Conservation (phyloP, 202 grass and related monocot species). For the Dendrocalamus latiflorus region DNA sequence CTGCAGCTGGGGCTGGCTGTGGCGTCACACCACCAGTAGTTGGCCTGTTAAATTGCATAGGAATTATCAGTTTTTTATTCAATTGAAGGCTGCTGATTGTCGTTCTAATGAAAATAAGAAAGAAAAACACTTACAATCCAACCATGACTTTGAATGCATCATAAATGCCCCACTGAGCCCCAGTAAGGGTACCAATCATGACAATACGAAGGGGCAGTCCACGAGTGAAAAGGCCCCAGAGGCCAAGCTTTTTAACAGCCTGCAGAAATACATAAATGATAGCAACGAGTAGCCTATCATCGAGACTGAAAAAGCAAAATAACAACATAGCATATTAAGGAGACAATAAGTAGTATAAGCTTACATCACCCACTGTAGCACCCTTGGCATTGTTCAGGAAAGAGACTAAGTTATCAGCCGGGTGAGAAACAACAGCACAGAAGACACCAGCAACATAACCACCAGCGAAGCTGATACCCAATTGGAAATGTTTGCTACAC, state of each 20-base stretch:
- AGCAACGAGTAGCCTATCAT: background rate
- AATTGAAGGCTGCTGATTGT: background rate
- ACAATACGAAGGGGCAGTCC: conserved; percentile 72
- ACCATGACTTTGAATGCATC: conserved; percentile 83
- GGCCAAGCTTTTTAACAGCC: conserved; percentile 72
- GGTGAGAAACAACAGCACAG: conserved; percentile 56
- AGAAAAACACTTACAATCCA: conserved; percentile 59
- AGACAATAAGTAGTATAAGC: conserved; percentile 5
- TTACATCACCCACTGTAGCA: conserved; percentile 71
- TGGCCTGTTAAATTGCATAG: conserved; percentile 26
- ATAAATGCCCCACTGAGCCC: conserved; percentile 68
- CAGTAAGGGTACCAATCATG: conserved; percentile 77
- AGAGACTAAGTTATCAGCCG: conserved; percentile 68
- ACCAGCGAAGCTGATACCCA: conserved; percentile 77
- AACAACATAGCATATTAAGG: background rate
- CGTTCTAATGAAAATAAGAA: background rate
- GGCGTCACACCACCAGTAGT: conserved; percentile 49
- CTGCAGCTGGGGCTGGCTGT: conserved; percentile 4
- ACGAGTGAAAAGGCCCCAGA: conserved; percentile 70
- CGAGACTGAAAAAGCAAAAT: background rate
- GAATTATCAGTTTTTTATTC: background rate
- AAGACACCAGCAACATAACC: conserved; percentile 72
- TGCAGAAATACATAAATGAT: conserved; percentile 15
- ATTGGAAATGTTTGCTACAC: conserved; percentile 55
- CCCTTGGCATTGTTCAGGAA: conserved; percentile 93